Conservation (phyloP, 2,329 filamentous ascomycete species). For the Sphaerulina populicola region DNA sequence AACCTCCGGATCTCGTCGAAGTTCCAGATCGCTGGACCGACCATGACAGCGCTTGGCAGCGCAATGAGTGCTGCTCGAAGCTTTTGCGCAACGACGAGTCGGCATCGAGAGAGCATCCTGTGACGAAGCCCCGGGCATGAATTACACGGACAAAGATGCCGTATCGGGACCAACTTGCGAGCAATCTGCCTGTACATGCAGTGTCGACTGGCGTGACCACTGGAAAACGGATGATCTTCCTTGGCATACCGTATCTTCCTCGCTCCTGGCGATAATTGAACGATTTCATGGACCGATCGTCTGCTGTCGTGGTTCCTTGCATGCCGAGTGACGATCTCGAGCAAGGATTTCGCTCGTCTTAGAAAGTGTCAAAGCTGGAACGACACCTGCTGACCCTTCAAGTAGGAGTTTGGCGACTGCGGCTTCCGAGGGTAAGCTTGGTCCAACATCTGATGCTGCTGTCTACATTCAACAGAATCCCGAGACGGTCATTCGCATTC, state of each 20-base stretch:
- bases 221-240: constrained; percentile 79
- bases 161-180: constrained; percentile 39
- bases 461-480: constrained; percentile 39
- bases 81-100: constrained; percentile 40
- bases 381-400: background rate
- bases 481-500: constrained; percentile 60
- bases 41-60: constrained; percentile 48
- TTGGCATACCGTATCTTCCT: constrained; percentile 47
- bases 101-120: constrained; percentile 47
- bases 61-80: constrained; percentile 53
- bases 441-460: constrained; percentile 64
- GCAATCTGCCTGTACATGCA: constrained; percentile 55
- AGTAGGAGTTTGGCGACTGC: constrained; percentile 51
- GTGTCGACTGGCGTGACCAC: constrained; percentile 49
- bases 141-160: constrained; percentile 36
- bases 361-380: too few relatives aligned
- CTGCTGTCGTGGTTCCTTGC: too few relatives aligned
- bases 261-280: constrained; percentile 49
- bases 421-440: constrained; percentile 61
- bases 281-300: background rate
- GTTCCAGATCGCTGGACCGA: constrained; percentile 29
- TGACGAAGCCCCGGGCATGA: constrained; percentile 38
- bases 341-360: too few relatives aligned
- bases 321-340: too few relatives aligned
- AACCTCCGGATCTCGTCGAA: constrained; percentile 27